phyloP scores from a whole-genome alignment of 2,329 filamentous ascomycete species.

The Metarhizium rileyi region DNA sequence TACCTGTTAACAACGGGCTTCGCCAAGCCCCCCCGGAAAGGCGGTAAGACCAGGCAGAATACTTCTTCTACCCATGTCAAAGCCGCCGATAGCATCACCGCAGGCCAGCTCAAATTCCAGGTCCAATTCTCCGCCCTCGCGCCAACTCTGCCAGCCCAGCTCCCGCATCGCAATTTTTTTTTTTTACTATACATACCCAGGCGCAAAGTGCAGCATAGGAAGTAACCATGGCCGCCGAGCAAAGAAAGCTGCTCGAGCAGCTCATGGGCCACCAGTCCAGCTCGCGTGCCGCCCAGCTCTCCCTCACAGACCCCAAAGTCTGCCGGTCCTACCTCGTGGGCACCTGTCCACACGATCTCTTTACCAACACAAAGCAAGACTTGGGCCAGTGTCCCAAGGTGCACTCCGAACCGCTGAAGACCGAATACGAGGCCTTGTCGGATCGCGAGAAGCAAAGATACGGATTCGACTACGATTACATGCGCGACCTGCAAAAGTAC shows the following conservation, averaged over 20 bases:
- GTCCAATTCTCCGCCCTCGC: background rate
- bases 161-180: background rate
- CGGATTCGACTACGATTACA: constrained; percentile 94
- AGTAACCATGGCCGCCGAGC: constrained; percentile 77
- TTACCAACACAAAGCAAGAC: constrained; percentile 98
- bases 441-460: constrained; percentile 64
- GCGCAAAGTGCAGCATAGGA: background rate
- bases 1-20: too few species aligned
- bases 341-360: constrained; percentile 95
- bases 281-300: constrained; percentile 69
- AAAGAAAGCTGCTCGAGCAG: constrained; percentile 97
- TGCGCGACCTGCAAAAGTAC: constrained; percentile 91
- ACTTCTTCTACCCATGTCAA: background rate
- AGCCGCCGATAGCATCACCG: background rate
- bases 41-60: constrained; percentile 16
- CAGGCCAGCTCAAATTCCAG: background rate
- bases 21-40: too few species aligned
- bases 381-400: constrained; percentile 81
- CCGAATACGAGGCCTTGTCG: constrained; percentile 72
- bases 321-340: constrained; percentile 91
- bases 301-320: constrained; percentile 84
- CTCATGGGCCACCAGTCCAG: constrained; percentile 71
- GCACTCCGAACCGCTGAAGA: constrained; percentile 79
- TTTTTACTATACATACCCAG: background rate
- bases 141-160: background rate